These are phyloP conservation scores for Harringtonia lauricola DNA, from an alignment of 2,329 filamentous ascomycete genomes.

Conservation along the genomic window DNA sequence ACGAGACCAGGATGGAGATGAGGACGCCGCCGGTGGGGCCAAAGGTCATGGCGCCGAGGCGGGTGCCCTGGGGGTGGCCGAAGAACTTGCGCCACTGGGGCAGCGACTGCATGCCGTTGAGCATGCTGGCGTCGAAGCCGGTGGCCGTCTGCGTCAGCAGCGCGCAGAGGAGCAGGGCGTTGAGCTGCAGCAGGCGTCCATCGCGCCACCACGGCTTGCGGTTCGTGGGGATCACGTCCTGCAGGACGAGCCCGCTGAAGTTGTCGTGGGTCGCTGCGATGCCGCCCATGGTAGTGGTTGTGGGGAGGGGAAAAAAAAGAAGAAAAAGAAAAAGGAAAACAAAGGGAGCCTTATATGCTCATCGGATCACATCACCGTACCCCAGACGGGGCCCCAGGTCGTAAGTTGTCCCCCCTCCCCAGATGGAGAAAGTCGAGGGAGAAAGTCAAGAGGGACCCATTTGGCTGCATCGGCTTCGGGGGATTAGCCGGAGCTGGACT, in stretches of 20 bases:
- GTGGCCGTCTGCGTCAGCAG: constrained; percentile 20
- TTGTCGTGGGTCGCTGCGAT: too few relatives aligned
- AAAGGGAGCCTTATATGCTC: too few relatives aligned
- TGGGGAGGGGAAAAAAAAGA: too few relatives aligned
- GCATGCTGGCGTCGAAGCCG: constrained; percentile 22
- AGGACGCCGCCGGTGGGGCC: constrained; percentile 2
- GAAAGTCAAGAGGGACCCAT: too few relatives aligned
- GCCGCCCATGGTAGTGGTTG: too few relatives aligned
- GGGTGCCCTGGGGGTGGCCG: neutral
- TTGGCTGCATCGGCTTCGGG: too few relatives aligned
- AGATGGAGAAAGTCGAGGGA: too few relatives aligned
- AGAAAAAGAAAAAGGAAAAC: too few relatives aligned
- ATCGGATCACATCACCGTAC: too few relatives aligned
- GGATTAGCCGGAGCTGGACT: too few relatives aligned
- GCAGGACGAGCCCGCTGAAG: constrained; percentile 5
- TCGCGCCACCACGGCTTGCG: constrained; percentile 14
- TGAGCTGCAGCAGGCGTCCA: constrained; percentile 17
- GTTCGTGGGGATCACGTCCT: constrained; percentile 9
- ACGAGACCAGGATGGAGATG: constrained; percentile 2
- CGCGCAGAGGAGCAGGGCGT: constrained; percentile 19
- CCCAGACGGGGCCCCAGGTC: too few relatives aligned
- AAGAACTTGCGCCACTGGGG: neutral
- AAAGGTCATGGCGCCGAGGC: neutral
- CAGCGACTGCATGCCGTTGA: constrained; percentile 22
- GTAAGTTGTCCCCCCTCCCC: too few relatives aligned